These are phyloP conservation scores for Xylaria sp. DNA, from an alignment of 2,329 filamentous ascomycete genomes.

Conservation along the genomic window DNA sequence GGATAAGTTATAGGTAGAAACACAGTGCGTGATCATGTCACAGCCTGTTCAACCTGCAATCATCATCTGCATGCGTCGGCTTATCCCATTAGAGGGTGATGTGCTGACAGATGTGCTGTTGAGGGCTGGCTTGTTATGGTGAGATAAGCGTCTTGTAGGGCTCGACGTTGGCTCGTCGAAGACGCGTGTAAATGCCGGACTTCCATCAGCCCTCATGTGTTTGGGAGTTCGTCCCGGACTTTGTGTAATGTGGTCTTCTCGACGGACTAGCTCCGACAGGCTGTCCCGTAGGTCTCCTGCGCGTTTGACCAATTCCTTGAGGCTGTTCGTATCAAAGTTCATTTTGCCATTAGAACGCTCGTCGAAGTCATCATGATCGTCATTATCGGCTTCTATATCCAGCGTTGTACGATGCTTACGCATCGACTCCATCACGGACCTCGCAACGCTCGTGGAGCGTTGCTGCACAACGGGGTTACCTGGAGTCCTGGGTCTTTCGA, in stretches of 20 bases:
- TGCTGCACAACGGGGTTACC: conserved; percentile 51
- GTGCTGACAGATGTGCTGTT: conserved; percentile 62
- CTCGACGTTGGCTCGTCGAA: conserved; percentile 71
- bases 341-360: conserved; percentile 61
- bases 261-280: conserved; percentile 68
- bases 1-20: background rate
- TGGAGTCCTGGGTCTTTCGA: conserved; percentile 55
- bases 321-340: conserved; percentile 74
- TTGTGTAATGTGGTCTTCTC: conserved; percentile 66
- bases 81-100: conserved; percentile 62
- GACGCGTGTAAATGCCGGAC: conserved; percentile 73
- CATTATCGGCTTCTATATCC: conserved; percentile 49
- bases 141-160: conserved; percentile 61
- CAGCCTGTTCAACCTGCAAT: conserved; percentile 61
- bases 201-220: conserved; percentile 63
- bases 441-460: conserved; percentile 62
- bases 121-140: conserved; percentile 63
- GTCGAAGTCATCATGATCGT: conserved; percentile 49
- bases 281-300: conserved; percentile 68
- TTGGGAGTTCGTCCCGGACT: conserved; percentile 64
- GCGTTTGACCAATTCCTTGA: conserved; percentile 72
- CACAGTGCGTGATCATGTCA: background rate
- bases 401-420: conserved; percentile 60
- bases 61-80: conserved; percentile 71
- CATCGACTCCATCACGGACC: conserved; percentile 72